phyloP scores from a whole-genome alignment of 1,139 yeast species.

The Candida anutae region DNA sequence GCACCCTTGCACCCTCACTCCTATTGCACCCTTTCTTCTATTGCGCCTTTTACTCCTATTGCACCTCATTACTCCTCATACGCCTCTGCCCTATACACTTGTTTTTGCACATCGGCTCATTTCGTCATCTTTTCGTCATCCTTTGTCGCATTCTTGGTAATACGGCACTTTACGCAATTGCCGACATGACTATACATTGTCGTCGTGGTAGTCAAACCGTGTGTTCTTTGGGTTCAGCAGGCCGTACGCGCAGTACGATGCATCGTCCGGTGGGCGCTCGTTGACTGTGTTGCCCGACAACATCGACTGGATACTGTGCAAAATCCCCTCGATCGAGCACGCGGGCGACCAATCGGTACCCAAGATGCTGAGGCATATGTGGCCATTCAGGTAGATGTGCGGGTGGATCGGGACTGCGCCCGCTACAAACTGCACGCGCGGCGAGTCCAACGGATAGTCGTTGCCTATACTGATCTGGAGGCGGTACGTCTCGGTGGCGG shows the following conservation, averaged over 20 bases:
- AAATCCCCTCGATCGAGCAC: conserved; percentile 46
- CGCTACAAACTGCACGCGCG: conserved; percentile 46
- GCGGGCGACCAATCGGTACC: conserved; percentile 74
- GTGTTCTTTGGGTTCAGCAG: conserved; percentile 51
- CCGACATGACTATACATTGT: conserved; percentile 15
- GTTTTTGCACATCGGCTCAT: not conserved
- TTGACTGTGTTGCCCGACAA: conserved; percentile 38
- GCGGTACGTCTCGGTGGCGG: conserved; percentile 22
- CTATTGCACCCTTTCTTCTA: too few relatives aligned
- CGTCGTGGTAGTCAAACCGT: conserved; percentile 51
- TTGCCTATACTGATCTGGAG: conserved; percentile 31
- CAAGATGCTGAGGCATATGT: conserved; percentile 56
- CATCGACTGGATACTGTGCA: conserved; percentile 61
- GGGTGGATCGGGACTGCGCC: conserved; percentile 55
- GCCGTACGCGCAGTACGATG: conserved; percentile 39
- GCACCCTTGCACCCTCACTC: too few relatives aligned
- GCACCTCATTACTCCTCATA: too few relatives aligned
- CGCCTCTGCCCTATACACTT: too few relatives aligned
- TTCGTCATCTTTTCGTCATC: not conserved
- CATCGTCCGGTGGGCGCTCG: conserved; percentile 52
- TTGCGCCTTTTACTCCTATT: too few relatives aligned
- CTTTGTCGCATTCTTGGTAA: not conserved
- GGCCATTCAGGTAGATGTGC: conserved; percentile 68
- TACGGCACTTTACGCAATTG: not conserved
- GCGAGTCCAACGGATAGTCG: conserved; percentile 59